Evolutionary conservation across 805 yeast species (phyloP), one percentile per base, ranked within the genome.

Genomic region (Metschnikowia chrysomelidarum): DNA sequence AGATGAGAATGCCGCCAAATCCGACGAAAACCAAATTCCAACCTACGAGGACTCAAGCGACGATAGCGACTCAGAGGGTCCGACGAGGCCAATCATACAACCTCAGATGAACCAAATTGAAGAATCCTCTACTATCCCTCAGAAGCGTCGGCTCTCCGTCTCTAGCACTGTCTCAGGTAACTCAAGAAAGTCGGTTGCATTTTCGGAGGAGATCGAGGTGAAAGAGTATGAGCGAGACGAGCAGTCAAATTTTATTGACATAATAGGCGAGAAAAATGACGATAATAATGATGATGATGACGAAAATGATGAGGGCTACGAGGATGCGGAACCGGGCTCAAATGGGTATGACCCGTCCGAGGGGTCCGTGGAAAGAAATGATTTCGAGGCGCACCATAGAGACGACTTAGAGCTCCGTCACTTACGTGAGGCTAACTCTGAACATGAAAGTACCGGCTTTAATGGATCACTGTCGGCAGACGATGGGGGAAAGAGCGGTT

Each of bases 191-290:
- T 38, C 51, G 5, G 73, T 67, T 6, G 71, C 71, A 18, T 67
- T 67, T 37, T 59, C 69, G 0, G 71, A 66, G 32, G 64, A 65
- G 27, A 53, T 67, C 12, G 66, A 67, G 44, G 54, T 67, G 19
- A 67, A 67, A 40, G 73, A 67, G 42, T 67, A 52, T 37, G 66
- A 60, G 19, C 44, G 64, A 6, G 72, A 66, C 29, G 68, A 62
- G n/a, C 53, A 55, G 19, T 44, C 54, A 4, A 54, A 28, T 11
- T 32, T 17, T 11, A 20, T 30, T 3, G 54, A 50, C 24, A 46
- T 45, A 27, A 18, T 24, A n/a, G 22, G 12, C 6, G 12, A 24
- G 5, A n/a, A 13, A 22, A 15, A 20, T 5, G 48, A 41, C 5
- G 50, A 49, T 10, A 51, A 27, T 19, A 45, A 40, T 17, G 45